Percentiles rank a stretch among this genome's conserved stretches.
Conservation (phyloP, 495 filamentous ascomycete genomes). For the Platismatia glauca region DNA sequence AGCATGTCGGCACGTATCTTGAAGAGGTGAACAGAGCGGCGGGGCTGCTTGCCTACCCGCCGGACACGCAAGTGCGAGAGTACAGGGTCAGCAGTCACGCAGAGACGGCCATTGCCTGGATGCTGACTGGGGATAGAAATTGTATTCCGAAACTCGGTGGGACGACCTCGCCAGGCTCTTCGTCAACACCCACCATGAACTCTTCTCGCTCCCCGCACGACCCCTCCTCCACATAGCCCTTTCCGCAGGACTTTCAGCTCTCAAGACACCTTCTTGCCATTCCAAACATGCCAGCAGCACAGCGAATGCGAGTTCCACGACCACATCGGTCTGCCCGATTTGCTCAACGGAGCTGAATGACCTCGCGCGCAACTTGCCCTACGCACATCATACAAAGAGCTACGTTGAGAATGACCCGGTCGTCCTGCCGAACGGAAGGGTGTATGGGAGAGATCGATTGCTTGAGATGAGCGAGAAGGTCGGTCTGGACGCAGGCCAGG, state of each 20-base stretch:
- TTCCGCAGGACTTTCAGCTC: conserved; percentile 81
- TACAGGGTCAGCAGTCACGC: conserved; percentile 47
- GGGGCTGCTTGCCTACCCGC: conserved; percentile 66
- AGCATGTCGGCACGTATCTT: conserved; percentile 57
- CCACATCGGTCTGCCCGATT: conserved; percentile 77
- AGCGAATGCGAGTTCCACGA: conserved; percentile 49
- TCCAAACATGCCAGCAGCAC: conserved; percentile 51
- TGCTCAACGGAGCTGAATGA: conserved; percentile 92
- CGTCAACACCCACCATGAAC: conserved; percentile 72
- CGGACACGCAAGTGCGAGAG: conserved; percentile 50
- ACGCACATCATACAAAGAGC: conserved; percentile 90
- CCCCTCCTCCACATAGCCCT: conserved; percentile 90
- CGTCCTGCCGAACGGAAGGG: conserved; percentile 75
- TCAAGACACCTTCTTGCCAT: conserved; percentile 94
- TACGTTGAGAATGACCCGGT: conserved; percentile 80
- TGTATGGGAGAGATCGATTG: conserved; percentile 71
- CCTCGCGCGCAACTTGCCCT: conserved; percentile 77
- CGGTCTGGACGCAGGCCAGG: conserved; percentile 49
- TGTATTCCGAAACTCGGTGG: conserved; percentile 71
- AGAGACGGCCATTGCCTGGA: conserved; percentile 5
- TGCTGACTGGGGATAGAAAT: conserved; percentile 40
- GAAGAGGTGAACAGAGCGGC: conserved; percentile 62
- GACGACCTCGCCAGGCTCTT: conserved; percentile 70
- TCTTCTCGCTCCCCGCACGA: conserved; percentile 71
- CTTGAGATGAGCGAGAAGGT: conserved; percentile 67